Evolutionary conservation across 495 filamentous ascomycete genomes (phyloP).

Genomic region (Oleoguttula mirabilis): DNA sequence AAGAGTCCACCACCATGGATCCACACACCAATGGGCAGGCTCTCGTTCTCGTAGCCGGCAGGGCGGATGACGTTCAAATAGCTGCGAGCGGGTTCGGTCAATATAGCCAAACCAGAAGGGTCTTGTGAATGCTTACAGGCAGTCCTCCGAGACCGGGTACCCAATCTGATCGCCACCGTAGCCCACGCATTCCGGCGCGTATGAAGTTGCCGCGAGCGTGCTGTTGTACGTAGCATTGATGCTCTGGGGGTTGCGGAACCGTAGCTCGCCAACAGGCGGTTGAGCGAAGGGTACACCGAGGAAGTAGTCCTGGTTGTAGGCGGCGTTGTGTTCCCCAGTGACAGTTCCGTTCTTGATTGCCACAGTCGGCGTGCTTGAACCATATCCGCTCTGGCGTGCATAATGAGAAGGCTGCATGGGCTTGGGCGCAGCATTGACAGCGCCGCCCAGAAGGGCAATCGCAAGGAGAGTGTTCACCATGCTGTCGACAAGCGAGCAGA

Average conservation of each 20-base stretch:
- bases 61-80: conserved; percentile 51
- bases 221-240: conserved; percentile 33
- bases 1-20: conserved; percentile 56
- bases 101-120: too few species aligned
- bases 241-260: conserved; percentile 47
- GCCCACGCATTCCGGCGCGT: conserved; percentile 32
- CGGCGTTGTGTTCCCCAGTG: conserved; percentile 19
- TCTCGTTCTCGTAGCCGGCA: conserved; percentile 38
- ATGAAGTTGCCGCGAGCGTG: conserved; percentile 26
- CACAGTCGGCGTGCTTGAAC: conserved; percentile 18
- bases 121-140: too few species aligned
- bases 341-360: conserved; percentile 28
- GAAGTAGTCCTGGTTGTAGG: conserved; percentile 36
- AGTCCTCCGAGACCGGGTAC: conserved; percentile 41
- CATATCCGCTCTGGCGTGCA: too few species aligned
- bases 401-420: too few species aligned
- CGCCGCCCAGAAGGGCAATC: too few species aligned
- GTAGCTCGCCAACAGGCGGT: conserved; percentile 43
- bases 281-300: conserved; percentile 56
- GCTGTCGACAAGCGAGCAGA: too few species aligned
- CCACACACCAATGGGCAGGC: conserved; percentile 55
- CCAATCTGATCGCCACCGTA: conserved; percentile 29
- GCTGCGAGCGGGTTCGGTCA: too few species aligned
- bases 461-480: too few species aligned
- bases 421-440: too few species aligned